A percentile compares a stretch with the other conserved stretches of the same genome.
phyloP scores from a whole-genome alignment of 2,329 filamentous ascomycete genomes.

The Xylogone sp. region DNA sequence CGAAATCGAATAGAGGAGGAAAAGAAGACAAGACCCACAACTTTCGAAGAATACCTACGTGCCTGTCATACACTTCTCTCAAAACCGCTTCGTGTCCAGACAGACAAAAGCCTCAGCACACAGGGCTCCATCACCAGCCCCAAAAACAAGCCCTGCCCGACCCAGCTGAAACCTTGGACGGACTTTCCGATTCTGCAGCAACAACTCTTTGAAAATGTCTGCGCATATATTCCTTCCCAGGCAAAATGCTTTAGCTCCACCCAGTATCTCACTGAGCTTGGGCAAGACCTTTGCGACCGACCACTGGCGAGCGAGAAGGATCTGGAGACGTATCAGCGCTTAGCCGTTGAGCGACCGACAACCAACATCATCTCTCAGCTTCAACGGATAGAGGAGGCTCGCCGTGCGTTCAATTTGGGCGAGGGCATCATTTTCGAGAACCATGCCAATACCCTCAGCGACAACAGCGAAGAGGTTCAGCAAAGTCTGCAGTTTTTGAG shows the following conservation, averaged over 20 bases:
- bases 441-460: constrained; percentile 16
- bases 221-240: constrained; percentile 13
- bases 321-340: constrained; percentile 24
- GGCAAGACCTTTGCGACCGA: constrained; percentile 13
- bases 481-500: constrained; percentile 17
- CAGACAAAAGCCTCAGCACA: constrained; percentile 19
- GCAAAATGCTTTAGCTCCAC: constrained; percentile 16
- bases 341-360: constrained; percentile 25
- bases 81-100: constrained; percentile 18
- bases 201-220: constrained; percentile 13
- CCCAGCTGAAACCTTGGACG: constrained; percentile 16
- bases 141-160: constrained; percentile 18
- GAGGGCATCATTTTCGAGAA: constrained; percentile 19
- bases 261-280: constrained; percentile 19
- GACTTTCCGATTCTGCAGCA: constrained; percentile 15
- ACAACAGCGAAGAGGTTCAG: constrained; percentile 20
- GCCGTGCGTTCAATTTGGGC: constrained; percentile 18
- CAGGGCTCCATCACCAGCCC: constrained; percentile 18
- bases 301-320: constrained; percentile 26
- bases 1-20: constrained; percentile 8
- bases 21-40: constrained; percentile 15
- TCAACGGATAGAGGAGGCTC: constrained; percentile 23
- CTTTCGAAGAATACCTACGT: constrained; percentile 17
- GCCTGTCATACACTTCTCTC: constrained; percentile 15
- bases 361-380: constrained; percentile 25